Percentiles rank a stretch among this genome's conserved stretches.
phyloP scores from a whole-genome alignment of 768 basidiomycete species.

The Macrolepiota dolichaula region DNA sequence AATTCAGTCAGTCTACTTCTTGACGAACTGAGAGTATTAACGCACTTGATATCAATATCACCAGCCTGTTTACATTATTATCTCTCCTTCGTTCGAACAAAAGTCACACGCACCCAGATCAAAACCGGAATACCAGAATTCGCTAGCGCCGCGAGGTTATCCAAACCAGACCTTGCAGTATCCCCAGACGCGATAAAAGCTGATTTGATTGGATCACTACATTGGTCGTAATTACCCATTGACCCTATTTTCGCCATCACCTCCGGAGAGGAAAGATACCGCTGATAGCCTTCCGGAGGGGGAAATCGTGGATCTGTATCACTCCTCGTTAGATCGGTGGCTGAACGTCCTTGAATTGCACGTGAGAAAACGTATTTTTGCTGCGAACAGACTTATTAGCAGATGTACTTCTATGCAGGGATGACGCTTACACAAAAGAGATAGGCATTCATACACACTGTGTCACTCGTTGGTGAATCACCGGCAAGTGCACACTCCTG shows the following conservation, averaged over 20 bases:
- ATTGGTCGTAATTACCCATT: not conserved
- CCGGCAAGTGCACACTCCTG: not conserved
- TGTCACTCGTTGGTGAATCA: not conserved
- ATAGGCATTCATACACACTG: not conserved
- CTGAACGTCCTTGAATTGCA: not conserved
- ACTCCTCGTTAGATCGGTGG: not conserved
- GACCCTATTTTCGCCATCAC: constrained; percentile 7
- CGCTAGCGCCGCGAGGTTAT: not conserved
- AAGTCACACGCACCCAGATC: not conserved
- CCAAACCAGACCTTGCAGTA: not conserved
- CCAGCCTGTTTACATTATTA: not conserved
- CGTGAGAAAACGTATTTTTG: not conserved
- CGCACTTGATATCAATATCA: constrained; percentile 5
- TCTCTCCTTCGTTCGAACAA: not conserved
- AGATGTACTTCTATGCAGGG: not conserved
- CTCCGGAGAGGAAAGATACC: not conserved
- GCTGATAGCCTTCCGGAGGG: not conserved
- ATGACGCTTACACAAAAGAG: not conserved
- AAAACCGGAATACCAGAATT: constrained; percentile 1
- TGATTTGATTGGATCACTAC: not conserved
- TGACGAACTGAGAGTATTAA: not conserved
- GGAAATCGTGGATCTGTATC: constrained; percentile 3
- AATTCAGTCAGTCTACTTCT: not conserved
- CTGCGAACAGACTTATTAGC: not conserved
- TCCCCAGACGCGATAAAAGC: not conserved